phyloP scores from a whole-genome alignment of 169 alveolate species.

The Plasmodium sp. region DNA sequence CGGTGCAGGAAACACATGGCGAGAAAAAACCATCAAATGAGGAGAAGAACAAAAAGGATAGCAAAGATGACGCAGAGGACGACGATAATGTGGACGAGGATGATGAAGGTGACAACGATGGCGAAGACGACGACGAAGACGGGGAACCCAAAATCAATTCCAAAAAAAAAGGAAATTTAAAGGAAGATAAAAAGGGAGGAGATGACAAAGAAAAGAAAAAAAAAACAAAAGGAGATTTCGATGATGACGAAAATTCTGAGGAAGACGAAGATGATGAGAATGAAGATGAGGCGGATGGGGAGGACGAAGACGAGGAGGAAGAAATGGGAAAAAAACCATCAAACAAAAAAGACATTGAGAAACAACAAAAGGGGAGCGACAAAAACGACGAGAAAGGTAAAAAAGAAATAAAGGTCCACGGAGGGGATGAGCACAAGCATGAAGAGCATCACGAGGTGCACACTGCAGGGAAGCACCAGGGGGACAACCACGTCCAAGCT shows the following conservation, averaged over 20 bases:
- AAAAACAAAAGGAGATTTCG: neutral
- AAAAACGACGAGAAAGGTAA: neutral
- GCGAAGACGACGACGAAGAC: constrained; percentile 16
- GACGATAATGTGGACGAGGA: neutral
- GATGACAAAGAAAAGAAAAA: neutral
- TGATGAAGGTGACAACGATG: neutral
- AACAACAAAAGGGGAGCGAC: neutral
- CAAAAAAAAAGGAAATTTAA: neutral
- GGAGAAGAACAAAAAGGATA: neutral
- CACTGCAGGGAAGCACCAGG: neutral
- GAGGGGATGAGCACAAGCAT: neutral
- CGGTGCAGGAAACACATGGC: neutral
- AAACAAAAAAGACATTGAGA: neutral
- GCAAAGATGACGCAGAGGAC: neutral
- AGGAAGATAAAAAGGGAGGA: neutral
- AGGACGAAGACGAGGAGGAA: neutral
- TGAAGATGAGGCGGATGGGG: neutral
- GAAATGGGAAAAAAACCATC: neutral
- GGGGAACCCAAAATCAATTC: neutral
- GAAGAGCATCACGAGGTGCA: neutral
- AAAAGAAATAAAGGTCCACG: constrained; percentile 9
- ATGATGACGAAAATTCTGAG: neutral
- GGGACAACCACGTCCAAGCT: neutral
- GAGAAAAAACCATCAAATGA: neutral
- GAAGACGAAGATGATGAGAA: neutral